These are phyloP conservation scores for Setaria italica DNA, from an alignment of 202 grass and related monocot genomes.

Conservation along the genomic window DNA sequence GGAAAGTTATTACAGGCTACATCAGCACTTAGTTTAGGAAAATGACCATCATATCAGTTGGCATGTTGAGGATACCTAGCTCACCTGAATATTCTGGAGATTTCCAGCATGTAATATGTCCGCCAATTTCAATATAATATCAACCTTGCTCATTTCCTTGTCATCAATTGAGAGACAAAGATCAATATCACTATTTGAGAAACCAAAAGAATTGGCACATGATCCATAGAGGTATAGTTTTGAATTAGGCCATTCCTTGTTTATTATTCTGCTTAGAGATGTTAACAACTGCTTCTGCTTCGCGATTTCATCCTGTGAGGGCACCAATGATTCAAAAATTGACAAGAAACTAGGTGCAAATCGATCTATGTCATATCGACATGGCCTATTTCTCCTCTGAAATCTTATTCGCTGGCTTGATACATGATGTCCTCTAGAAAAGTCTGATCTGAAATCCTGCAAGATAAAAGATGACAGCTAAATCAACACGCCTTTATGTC, in stretches of 20 bases:
- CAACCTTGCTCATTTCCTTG: constrained; percentile 74
- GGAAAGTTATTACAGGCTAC: constrained; percentile 18
- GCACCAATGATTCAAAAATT: constrained; percentile 84
- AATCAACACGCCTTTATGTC: constrained; percentile 18
- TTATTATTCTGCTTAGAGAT: constrained; percentile 76
- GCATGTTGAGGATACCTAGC: constrained; percentile 26
- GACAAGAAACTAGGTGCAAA: constrained; percentile 68
- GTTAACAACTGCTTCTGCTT: constrained; percentile 73
- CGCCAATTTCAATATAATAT: constrained; percentile 91
- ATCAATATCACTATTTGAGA: constrained; percentile 96
- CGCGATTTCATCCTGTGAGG: constrained; percentile 79
- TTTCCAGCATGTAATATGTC: constrained; percentile 83
- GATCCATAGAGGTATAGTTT: constrained; percentile 89
- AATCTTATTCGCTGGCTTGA: constrained; percentile 80
- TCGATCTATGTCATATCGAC: constrained; percentile 76
- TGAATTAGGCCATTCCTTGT: constrained; percentile 82
- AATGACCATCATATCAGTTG: constrained; percentile 1
- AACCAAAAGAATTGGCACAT: constrained; percentile 90
- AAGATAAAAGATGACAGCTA: constrained; percentile 36
- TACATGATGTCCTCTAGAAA: constrained; percentile 78
- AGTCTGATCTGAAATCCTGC: constrained; percentile 88
- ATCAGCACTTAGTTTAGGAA: constrained; percentile 22
- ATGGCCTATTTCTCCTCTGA: constrained; percentile 69
- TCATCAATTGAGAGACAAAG: constrained; percentile 83
- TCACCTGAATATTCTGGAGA: constrained; percentile 94